Base-by-base conservation (phyloP, 495 filamentous ascomycete genomes). In the Penicillium taxi region DNA sequence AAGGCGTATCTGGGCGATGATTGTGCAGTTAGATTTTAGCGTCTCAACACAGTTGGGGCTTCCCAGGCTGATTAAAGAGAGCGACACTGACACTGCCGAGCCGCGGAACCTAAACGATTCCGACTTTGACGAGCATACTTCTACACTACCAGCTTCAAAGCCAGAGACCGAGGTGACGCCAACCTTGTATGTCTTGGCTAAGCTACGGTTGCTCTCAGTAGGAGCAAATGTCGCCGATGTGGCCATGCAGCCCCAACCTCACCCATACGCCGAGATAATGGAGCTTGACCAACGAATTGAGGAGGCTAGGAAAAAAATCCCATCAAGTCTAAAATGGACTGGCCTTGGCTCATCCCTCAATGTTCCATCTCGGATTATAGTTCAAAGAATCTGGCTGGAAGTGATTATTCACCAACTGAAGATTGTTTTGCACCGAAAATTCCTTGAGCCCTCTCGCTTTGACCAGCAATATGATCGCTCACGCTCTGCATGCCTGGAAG, bases 1-100 rank as follows among this genome's bases (percentile, higher is more conserved):
- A 12, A 58, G 74, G 9, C 61, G 76, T 11, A 43, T 72, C 22
- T 78, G 76, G 76, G 53, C 67, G 39, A 45, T 66, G 3, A 61
- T 74, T 1, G 25, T 59, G 8, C 66, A 72, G 39, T 45, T 76
- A 26, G 76, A 80, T 42, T 45, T 72, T 9, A 43, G 70, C 8
- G 47, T 67, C 13, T 64, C 66, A 2, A 52, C 52, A 35, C 45
- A 66, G 12, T 55, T 61, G 41, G 66, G 66, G 1, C 43, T 73
- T 1, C 64, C 67, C 4, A 55, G 49, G 12, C 44, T 58, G 29
- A 23, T 63, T 5, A 53, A 53, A 23, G 45, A 44, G 4, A 39
- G 41, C 1, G 52, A 63, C 12, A 49, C 42, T 32, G 66, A 71
- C 31, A 67, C 64, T 2, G 37, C 37, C 16, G 56, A 58, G 36